Conservation (phyloP, 148 eudicot species). For the Dianthus caryophyllus region DNA sequence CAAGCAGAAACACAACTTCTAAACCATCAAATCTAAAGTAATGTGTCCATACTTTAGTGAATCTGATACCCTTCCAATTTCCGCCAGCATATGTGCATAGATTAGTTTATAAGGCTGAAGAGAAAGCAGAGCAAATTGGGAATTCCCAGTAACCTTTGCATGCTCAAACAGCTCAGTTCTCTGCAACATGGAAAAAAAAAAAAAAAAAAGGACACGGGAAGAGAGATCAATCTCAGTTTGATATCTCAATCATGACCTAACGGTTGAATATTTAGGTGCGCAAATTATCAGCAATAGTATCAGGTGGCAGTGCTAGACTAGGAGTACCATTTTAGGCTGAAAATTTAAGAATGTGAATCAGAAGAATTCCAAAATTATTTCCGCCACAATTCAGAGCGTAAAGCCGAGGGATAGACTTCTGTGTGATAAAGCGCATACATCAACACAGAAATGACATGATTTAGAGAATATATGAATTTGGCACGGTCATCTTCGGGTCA, state of each 20-base stretch:
- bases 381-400: too few relatives aligned
- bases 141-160: slow-evolving; percentile 84
- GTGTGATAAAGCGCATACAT: not conserved
- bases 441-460: not conserved
- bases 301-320: too few relatives aligned
- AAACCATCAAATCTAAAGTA: slow-evolving; percentile 7
- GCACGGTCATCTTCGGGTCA: not conserved
- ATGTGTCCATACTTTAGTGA: slow-evolving; percentile 61
- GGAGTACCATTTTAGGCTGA: too few relatives aligned
- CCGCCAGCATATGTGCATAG: slow-evolving; percentile 93
- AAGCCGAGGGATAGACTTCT: not conserved
- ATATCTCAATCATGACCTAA: not conserved
- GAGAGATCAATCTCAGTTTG: slow-evolving; percentile 4
- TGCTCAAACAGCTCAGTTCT: slow-evolving; percentile 90
- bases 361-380: too few relatives aligned
- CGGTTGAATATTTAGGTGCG: not conserved
- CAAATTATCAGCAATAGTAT: not conserved
- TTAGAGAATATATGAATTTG: not conserved
- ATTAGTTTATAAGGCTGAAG: slow-evolving; percentile 90
- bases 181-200: slow-evolving; percentile 36
- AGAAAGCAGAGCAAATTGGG: slow-evolving; percentile 73
- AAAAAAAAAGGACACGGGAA: not conserved
- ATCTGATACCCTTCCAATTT: slow-evolving; percentile 87
- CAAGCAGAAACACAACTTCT: slow-evolving; percentile 5
- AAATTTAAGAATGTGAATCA: too few relatives aligned